phyloP scores from a whole-genome alignment of 352 stramenopile species.

The Phytophthora fragariaefolia region DNA sequence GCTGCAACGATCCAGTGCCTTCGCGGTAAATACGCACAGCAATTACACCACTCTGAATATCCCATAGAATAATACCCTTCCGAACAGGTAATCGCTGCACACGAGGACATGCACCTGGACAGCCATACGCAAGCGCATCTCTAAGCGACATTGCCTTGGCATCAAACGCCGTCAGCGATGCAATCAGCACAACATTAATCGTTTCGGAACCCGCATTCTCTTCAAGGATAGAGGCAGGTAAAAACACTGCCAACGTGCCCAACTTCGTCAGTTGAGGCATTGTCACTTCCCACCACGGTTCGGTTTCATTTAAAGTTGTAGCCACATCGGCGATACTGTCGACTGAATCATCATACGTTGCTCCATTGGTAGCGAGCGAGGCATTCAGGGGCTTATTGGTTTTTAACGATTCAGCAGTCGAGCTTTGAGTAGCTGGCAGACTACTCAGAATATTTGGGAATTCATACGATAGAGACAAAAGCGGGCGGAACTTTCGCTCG shows the following conservation, averaged over 20 bases:
- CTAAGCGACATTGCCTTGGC: slow-evolving; percentile 10
- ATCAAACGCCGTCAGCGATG: slow-evolving; percentile 40
- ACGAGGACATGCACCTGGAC: slow-evolving; percentile 50
- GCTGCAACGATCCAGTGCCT: slow-evolving; percentile 36
- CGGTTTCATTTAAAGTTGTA: slow-evolving; percentile 37
- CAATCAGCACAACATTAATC: slow-evolving; percentile 44
- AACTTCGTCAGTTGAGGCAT: slow-evolving; percentile 47
- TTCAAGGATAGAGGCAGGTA: slow-evolving; percentile 40
- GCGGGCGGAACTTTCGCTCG: slow-evolving; percentile 55
- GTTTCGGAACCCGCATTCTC: neutral
- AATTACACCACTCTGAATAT: slow-evolving; percentile 52
- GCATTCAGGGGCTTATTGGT: slow-evolving; percentile 21
- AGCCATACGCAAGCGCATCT: slow-evolving; percentile 42
- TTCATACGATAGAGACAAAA: slow-evolving; percentile 46
- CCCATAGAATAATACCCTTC: slow-evolving; percentile 53
- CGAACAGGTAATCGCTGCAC: slow-evolving; percentile 36
- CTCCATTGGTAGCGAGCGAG: slow-evolving; percentile 37
- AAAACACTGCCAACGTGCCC: slow-evolving; percentile 61
- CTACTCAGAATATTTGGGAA: slow-evolving; percentile 55
- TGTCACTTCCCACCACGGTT: slow-evolving; percentile 68
- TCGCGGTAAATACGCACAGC: slow-evolving; percentile 64
- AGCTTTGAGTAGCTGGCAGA: slow-evolving; percentile 46
- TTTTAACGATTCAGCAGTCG: slow-evolving; percentile 23
- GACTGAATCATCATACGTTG: slow-evolving; percentile 19
- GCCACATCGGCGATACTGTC: slow-evolving; percentile 17